phyloP scores from a whole-genome alignment of 768 basidiomycete species.

The Lepiota venenata region DNA sequence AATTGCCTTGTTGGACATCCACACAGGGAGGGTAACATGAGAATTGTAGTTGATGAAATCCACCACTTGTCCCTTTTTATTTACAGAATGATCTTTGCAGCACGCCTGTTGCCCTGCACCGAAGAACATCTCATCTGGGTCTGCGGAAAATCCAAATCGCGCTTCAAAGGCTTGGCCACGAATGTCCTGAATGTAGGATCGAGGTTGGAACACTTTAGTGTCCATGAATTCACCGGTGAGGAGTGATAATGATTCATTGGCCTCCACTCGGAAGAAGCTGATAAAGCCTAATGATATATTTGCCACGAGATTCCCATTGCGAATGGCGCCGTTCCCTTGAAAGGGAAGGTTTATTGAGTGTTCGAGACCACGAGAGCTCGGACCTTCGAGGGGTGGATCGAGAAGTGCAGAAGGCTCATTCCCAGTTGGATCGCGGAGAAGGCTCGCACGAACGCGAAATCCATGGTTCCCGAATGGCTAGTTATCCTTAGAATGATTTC shows the following conservation, averaged over 20 bases:
- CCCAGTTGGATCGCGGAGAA: conserved; percentile 31
- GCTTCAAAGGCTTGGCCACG: conserved; percentile 27
- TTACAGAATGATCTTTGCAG: conserved; percentile 32
- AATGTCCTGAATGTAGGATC: conserved; percentile 31
- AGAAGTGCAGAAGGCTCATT: conserved; percentile 29
- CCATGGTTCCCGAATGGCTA: conserved; percentile 35
- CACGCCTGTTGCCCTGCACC: conserved; percentile 35
- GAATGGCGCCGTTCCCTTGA: conserved; percentile 25
- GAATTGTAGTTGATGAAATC: conserved; percentile 35
- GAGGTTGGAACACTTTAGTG: conserved; percentile 25
- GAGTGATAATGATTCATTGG: conserved; percentile 23
- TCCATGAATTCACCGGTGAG: conserved; percentile 29
- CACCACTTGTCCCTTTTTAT: conserved; percentile 36
- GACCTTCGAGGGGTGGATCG: conserved; percentile 33
- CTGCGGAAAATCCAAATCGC: conserved; percentile 27
- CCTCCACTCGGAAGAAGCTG: conserved; percentile 27
- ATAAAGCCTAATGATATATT: conserved; percentile 21
- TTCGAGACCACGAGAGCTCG: conserved; percentile 25
- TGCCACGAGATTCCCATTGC: conserved; percentile 29
- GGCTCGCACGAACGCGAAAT: conserved; percentile 31
- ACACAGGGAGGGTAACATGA: conserved; percentile 30
- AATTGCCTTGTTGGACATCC: conserved; percentile 33
- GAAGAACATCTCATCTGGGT: conserved; percentile 32
- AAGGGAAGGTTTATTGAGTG: conserved; percentile 26
- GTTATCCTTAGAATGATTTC: neutral